Percentiles rank a stretch among this genome's conserved stretches.
Conservation (phyloP, 2,329 filamentous ascomycete genomes). For the Hypoxylon sp. region DNA sequence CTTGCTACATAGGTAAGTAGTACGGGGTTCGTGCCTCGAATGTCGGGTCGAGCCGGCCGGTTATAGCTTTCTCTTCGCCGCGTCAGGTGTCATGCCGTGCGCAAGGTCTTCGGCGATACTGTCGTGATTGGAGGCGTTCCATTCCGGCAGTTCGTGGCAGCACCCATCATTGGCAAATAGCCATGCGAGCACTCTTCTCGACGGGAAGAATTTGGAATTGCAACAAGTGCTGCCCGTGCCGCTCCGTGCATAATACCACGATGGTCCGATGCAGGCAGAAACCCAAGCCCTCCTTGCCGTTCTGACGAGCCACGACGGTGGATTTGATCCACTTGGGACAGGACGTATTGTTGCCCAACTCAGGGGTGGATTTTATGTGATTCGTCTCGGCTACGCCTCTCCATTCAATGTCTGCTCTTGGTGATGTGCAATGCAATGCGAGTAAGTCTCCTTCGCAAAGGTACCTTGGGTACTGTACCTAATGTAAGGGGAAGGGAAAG, state of each 20-base stretch:
- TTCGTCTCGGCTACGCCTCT: not conserved
- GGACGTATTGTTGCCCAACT: constrained; percentile 25
- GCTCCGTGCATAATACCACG: not conserved
- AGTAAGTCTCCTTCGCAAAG: constrained; percentile 14
- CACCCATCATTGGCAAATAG: not conserved
- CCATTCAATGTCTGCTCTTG: not conserved
- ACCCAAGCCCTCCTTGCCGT: not conserved
- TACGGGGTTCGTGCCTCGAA: not conserved
- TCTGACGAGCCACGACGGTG: not conserved
- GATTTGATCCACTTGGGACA: constrained; percentile 23
- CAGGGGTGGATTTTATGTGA: not conserved
- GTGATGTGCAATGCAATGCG: constrained; percentile 10
- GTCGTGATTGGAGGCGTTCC: not conserved
- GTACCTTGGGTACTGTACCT: no score
- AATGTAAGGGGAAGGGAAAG: not conserved
- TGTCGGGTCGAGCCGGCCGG: not conserved
- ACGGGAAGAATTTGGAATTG: not conserved
- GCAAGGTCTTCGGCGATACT: constrained; percentile 1
- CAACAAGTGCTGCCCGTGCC: not conserved
- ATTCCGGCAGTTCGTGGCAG: constrained; percentile 3
- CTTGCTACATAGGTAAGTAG: no score
- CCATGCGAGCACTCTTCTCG: not conserved
- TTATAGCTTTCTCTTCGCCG: not conserved
- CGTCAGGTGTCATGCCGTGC: constrained; percentile 4
- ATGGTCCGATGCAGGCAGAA: not conserved